phyloP scores from a whole-genome alignment of 1,139 yeast species.

The Kodamaea sp. region DNA sequence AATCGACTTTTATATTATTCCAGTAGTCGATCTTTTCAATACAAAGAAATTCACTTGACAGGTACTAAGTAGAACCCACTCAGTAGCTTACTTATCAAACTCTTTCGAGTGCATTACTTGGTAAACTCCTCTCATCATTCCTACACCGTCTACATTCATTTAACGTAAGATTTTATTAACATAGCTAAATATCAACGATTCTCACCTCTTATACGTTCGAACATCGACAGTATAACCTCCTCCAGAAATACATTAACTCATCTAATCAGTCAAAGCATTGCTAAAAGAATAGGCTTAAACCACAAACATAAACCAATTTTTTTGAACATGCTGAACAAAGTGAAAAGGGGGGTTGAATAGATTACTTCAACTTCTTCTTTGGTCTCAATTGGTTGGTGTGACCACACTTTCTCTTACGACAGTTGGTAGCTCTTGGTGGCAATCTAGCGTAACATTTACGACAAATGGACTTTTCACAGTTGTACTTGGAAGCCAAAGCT shows the following conservation, averaged over 20 bases:
- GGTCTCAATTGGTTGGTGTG: constrained; percentile 99
- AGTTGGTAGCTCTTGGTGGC: constrained; percentile 99
- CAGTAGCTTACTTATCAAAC: no score
- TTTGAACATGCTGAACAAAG: background rate
- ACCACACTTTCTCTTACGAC: constrained; percentile 99
- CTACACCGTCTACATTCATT: no score
- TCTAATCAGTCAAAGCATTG: background rate
- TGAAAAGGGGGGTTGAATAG: constrained; percentile 31
- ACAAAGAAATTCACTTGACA: no score
- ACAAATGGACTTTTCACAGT: constrained; percentile 99
- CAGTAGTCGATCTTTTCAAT: no score
- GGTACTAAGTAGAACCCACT: no score
- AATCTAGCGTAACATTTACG: constrained; percentile 99
- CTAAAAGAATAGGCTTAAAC: background rate
- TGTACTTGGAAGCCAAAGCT: constrained; percentile 98
- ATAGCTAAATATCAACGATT: no score
- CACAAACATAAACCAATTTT: no score
- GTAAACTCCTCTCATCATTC: no score
- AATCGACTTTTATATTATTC: no score
- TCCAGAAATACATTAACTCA: background rate
- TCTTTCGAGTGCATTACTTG: no score
- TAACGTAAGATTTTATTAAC: no score
- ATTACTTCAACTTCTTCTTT: constrained; percentile 98
- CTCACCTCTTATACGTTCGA: no score
- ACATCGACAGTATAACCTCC: background rate